These are phyloP conservation scores for Mortierella sp. DNA, from an alignment of 371 early-diverging fungal species.

Conservation along the genomic window DNA sequence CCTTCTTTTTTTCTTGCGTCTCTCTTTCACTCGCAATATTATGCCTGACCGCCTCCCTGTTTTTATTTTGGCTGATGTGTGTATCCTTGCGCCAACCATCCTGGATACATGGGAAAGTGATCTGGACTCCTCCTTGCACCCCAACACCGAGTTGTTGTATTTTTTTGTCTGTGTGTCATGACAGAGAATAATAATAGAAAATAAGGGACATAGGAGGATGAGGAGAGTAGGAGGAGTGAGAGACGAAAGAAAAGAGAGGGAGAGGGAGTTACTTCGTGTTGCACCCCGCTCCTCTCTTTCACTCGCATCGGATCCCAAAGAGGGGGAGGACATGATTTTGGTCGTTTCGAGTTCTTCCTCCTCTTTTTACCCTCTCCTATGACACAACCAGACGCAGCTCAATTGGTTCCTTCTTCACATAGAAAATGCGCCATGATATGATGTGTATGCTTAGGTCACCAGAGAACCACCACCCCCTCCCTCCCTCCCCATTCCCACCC, in stretches of 20 bases:
- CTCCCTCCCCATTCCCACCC: neutral
- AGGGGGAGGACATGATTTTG: too few relatives aligned
- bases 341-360: neutral
- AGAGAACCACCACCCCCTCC: neutral
- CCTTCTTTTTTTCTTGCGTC: slow-evolving; percentile 5
- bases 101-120: too few relatives aligned
- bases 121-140: too few relatives aligned
- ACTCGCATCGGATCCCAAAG: neutral
- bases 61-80: neutral
- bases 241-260: neutral
- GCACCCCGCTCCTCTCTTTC: neutral
- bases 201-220: neutral
- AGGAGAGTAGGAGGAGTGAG: neutral
- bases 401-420: neutral
- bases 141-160: neutral
- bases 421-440: neutral
- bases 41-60: neutral
- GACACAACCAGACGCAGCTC: neutral
- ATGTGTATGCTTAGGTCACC: neutral
- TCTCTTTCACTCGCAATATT: neutral
- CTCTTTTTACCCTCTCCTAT: neutral
- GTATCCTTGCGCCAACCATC: too few relatives aligned
- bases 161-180: neutral
- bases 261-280: neutral
- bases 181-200: neutral